These are phyloP conservation scores for Trichoderma cornu-damae DNA, from an alignment of 2,329 filamentous ascomycete species.

Conservation along the genomic window DNA sequence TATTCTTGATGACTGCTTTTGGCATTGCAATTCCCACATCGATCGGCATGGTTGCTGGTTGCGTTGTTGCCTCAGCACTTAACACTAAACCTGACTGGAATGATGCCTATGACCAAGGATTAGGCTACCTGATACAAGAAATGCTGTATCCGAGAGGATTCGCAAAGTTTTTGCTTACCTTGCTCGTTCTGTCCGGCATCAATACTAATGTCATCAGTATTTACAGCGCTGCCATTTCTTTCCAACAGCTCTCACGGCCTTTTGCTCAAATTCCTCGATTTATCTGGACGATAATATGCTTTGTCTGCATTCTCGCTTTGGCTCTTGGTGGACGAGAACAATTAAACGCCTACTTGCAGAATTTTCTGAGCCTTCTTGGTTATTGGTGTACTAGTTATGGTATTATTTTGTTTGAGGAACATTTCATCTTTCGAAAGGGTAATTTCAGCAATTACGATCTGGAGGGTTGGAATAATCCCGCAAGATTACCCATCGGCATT, in stretches of 20 bases:
- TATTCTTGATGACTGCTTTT: constrained; percentile 44
- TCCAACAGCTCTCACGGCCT: constrained; percentile 36
- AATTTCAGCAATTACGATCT: constrained; percentile 40
- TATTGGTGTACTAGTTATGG: constrained; percentile 44
- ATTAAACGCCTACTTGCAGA: constrained; percentile 40
- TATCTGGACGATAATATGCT: constrained; percentile 37
- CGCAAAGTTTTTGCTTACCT: constrained; percentile 40
- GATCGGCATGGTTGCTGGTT: constrained; percentile 44
- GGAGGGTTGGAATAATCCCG: constrained; percentile 41
- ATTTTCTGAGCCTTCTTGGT: constrained; percentile 42
- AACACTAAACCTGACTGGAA: constrained; percentile 37
- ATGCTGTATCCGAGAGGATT: constrained; percentile 43
- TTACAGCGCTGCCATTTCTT: constrained; percentile 37
- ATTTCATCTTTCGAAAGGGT: constrained; percentile 39
- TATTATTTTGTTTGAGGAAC: constrained; percentile 39
- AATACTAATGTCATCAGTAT: constrained; percentile 37
- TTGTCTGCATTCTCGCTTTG: constrained; percentile 39
- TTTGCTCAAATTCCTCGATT: constrained; percentile 38
- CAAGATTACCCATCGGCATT: constrained; percentile 38
- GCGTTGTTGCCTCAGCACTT: constrained; percentile 40
- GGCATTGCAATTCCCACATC: constrained; percentile 46
- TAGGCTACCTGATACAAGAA: constrained; percentile 42
- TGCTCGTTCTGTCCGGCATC: constrained; percentile 36
- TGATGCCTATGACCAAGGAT: constrained; percentile 36
- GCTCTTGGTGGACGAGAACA: constrained; percentile 36